These are phyloP conservation scores for Leishmania guyanensis DNA, from an alignment of 208 protist species.

Conservation along the genomic window DNA sequence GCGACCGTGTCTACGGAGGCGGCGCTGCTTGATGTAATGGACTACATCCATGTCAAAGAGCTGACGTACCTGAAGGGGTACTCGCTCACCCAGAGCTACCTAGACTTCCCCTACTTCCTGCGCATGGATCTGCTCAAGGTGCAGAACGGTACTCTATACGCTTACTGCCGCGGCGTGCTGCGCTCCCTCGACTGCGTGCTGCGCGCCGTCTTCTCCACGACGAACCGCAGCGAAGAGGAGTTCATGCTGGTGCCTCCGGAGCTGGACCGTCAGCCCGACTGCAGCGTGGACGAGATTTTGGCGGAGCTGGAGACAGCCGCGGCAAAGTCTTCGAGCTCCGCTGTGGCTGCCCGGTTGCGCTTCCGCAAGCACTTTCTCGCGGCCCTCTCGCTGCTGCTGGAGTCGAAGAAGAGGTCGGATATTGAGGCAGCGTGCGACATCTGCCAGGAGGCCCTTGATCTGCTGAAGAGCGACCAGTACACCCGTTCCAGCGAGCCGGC, in stretches of 20 bases:
- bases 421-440: conserved; percentile 60
- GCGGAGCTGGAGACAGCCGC: conserved; percentile 62
- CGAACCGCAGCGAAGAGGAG: conserved; percentile 85
- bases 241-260: conserved; percentile 67
- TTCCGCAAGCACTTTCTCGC: conserved; percentile 71
- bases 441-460: conserved; percentile 41
- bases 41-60: conserved; percentile 74
- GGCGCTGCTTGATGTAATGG: conserved; percentile 75
- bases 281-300: conserved; percentile 63
- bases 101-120: conserved; percentile 81
- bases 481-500: conserved; percentile 54
- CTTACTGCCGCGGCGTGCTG: conserved; percentile 79
- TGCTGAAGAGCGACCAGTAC: conserved; percentile 47
- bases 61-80: conserved; percentile 71
- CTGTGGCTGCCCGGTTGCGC: conserved; percentile 65
- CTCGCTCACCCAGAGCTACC: conserved; percentile 66
- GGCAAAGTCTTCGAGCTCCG: conserved; percentile 29
- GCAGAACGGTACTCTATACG: conserved; percentile 57
- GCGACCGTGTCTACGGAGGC: conserved; percentile 40
- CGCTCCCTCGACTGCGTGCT: conserved; percentile 57
- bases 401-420: conserved; percentile 45
- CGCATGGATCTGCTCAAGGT: conserved; percentile 60
- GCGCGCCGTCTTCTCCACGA: conserved; percentile 68
- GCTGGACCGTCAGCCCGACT: conserved; percentile 51
- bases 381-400: conserved; percentile 49